Evolutionary conservation across 495 filamentous ascomycete genomes (phyloP).

Genomic region (Paragyromitra xinjiangensis): DNA sequence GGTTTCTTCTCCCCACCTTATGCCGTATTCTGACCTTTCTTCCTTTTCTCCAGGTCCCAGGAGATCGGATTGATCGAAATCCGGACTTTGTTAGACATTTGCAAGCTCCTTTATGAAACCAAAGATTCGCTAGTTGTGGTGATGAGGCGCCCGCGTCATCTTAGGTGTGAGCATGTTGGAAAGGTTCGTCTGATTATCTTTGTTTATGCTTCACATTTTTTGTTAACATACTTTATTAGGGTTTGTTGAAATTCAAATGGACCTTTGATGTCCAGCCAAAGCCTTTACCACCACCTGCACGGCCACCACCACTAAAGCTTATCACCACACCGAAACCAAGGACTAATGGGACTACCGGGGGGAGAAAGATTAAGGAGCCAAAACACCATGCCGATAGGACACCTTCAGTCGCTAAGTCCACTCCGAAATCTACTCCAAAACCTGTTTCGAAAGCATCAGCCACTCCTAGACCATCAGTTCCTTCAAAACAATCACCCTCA

Average conservation of each 20-base stretch:
- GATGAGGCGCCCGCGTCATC: slow-evolving; percentile 73
- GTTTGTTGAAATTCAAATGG: slow-evolving; percentile 57
- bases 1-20: not conserved
- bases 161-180: slow-evolving; percentile 71
- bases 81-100: slow-evolving; percentile 78
- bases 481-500: slow-evolving; percentile 22
- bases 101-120: slow-evolving; percentile 74
- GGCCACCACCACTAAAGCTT: slow-evolving; percentile 46
- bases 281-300: slow-evolving; percentile 37
- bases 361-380: slow-evolving; percentile 50
- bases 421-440: slow-evolving; percentile 51
- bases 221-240: slow-evolving; percentile 46
- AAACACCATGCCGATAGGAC: slow-evolving; percentile 39
- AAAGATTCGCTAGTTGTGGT: slow-evolving; percentile 69
- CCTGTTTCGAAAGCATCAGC: slow-evolving; percentile 13
- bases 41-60: slow-evolving; percentile 64
- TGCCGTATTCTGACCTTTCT: slow-evolving; percentile 17
- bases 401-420: slow-evolving; percentile 30
- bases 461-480: slow-evolving; percentile 30
- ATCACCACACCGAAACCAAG: slow-evolving; percentile 51
- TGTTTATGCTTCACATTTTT: not conserved
- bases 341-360: slow-evolving; percentile 39
- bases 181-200: slow-evolving; percentile 61
- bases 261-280: slow-evolving; percentile 39
- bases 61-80: slow-evolving; percentile 74